These are phyloP conservation scores for Bipolaris cookei DNA, from an alignment of 2,329 filamentous ascomycete species.

Conservation along the genomic window DNA sequence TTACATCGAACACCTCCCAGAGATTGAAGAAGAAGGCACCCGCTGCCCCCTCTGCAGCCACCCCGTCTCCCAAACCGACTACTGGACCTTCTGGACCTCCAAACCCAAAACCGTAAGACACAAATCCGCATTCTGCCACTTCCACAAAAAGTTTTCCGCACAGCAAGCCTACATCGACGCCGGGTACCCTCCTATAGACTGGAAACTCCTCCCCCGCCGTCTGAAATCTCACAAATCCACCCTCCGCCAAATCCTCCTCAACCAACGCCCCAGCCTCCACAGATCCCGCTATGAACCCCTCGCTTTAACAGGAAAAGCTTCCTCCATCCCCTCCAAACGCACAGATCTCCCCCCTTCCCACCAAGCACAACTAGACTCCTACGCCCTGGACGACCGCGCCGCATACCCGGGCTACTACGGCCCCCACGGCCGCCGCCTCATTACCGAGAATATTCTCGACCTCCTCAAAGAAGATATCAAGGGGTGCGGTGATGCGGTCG, in stretches of 20 bases:
- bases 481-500: constrained; percentile 35
- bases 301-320: constrained; percentile 36
- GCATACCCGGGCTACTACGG: constrained; percentile 77
- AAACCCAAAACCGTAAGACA: constrained; percentile 54
- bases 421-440: constrained; percentile 70
- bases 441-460: constrained; percentile 61
- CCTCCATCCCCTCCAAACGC: constrained; percentile 36
- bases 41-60: constrained; percentile 72
- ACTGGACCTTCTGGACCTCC: constrained; percentile 54
- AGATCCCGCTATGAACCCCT: constrained; percentile 30
- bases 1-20: constrained; percentile 26
- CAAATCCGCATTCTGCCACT: constrained; percentile 55
- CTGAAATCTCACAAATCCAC: constrained; percentile 53
- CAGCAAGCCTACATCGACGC: constrained; percentile 56
- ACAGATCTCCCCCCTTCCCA: constrained; percentile 54
- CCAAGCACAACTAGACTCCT: constrained; percentile 38
- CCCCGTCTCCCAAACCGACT: constrained; percentile 60
- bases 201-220: constrained; percentile 66
- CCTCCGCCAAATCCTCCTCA: constrained; percentile 66
- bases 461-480: constrained; percentile 38
- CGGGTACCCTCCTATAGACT: constrained; percentile 75
- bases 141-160: constrained; percentile 43
- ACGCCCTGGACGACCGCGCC: constrained; percentile 26
- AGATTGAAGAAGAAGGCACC: constrained; percentile 26
- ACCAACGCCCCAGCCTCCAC: constrained; percentile 33